Evolutionary conservation across 176 grass and related monocot species (phyloP), one percentile per base, ranked within the genome.

Genomic region (Zoysia japonica): DNA sequence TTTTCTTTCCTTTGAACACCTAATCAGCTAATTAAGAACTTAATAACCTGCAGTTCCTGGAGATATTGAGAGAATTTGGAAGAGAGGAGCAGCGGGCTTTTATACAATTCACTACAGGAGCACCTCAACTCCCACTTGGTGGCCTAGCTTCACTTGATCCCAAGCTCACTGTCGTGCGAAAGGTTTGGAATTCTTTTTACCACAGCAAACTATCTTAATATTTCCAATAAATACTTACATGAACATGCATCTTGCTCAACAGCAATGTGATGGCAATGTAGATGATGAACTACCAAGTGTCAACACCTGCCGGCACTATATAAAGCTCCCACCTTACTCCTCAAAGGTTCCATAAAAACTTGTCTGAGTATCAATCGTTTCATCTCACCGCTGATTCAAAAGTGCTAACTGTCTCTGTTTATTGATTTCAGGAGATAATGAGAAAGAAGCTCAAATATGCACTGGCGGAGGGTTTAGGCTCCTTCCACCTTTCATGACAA

Each of bases 301-400:
- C 47, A 93, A 90, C 53, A 90, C 88, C 16, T 93, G 91, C 57
- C 82, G 78, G 72, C 88, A 93, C 66, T 93, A 74, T 85, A 71
- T 93, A 75, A 93, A 90, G 75, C 91, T 93, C 38, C 91, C 91
- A 77, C 76, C 91, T 19, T 93, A 93, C 82, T 88, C 88, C 36
- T 90, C 91, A 1, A 93, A 93, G 88, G 91, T 93, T 80, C 40
- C 37, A 43, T 57, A 28, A 72, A 75, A 63, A 59, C n/a, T 36
- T 47, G 46, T 67, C 61, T 16, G 49, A 45, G 28, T 72, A 17
- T 28, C 28, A 11, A 47, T 17, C 28, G 19, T 83, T 46, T 50
- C 6, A 5, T 79, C 79, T 80, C 28, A 16, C 4, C 15, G 41
- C 46, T 4, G 11, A 42, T 68, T 68, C 39, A 67, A 50, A 77